Percentiles rank a stretch among this genome's conserved stretches.
Evolutionary conservation across 805 yeast genomes (phyloP).

Genomic region (Priceomyces castillae): DNA sequence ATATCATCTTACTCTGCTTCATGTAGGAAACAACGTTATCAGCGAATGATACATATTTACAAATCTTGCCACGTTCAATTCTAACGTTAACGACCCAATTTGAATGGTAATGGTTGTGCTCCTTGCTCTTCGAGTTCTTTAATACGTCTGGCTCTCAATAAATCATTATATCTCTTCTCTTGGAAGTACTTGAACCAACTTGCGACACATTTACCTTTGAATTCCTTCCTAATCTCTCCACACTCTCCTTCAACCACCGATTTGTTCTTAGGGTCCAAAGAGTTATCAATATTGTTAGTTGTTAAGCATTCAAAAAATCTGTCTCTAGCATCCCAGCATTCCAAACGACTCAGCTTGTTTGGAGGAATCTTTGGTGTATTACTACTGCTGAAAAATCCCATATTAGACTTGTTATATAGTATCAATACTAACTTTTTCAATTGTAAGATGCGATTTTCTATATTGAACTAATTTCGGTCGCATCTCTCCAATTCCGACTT

Average conservation of each 20-base stretch:
- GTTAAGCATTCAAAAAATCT: conserved; percentile 72
- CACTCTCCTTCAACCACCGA: conserved; percentile 55
- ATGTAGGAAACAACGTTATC: not conserved
- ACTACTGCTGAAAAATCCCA: conserved; percentile 52
- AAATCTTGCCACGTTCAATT: not conserved
- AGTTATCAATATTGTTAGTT: conserved; percentile 62
- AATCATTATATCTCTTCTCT: conserved; percentile 79
- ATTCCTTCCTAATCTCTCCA: conserved; percentile 51
- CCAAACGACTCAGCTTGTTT: conserved; percentile 63
- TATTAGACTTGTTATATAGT: conserved; percentile 12
- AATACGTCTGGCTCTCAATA: conserved; percentile 64
- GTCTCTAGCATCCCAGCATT: conserved; percentile 92
- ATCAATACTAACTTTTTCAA: too few species aligned
- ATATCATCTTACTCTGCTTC: not conserved
- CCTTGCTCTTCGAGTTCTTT: conserved; percentile 71
- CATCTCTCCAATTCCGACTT: not conserved
- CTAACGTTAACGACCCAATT: conserved; percentile 17
- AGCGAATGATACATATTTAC: not conserved
- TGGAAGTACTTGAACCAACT: conserved; percentile 90
- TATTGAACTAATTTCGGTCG: not conserved
- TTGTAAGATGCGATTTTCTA: not conserved
- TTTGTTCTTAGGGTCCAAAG: conserved; percentile 54
- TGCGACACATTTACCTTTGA: conserved; percentile 73
- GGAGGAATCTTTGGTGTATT: conserved; percentile 44
- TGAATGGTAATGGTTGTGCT: conserved; percentile 40